A percentile compares a stretch with the other conserved stretches of the same genome.
Evolutionary conservation across 108 stramenopile genomes (phyloP).

Genomic region (Skeletonema costatum): DNA sequence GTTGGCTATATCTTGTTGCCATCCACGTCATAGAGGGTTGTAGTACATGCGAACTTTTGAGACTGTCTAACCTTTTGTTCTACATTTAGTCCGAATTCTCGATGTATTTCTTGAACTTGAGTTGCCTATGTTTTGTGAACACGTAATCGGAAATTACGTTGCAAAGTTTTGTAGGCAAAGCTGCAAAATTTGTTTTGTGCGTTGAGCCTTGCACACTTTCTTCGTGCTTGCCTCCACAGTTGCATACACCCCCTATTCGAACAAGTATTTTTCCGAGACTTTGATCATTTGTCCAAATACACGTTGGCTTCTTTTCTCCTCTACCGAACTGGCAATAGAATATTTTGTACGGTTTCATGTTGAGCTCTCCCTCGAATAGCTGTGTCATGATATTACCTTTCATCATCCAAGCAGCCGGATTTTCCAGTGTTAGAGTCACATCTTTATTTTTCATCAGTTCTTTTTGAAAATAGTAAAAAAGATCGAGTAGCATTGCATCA

Average conservation of each 20-base stretch:
- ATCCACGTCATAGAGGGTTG: too few relatives aligned
- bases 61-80: too few relatives aligned
- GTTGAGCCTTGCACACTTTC: conserved; percentile 15
- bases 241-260: conserved; percentile 24
- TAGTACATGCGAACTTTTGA: too few relatives aligned
- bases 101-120: conserved; percentile 16
- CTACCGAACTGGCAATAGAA: conserved; percentile 38
- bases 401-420: conserved; percentile 28
- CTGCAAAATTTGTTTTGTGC: conserved; percentile 23
- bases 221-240: conserved; percentile 19
- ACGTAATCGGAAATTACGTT: conserved; percentile 26
- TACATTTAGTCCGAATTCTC: too few relatives aligned
- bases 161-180: conserved; percentile 32
- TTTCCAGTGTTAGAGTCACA: conserved; percentile 30
- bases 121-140: conserved; percentile 20
- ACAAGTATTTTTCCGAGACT: conserved; percentile 23
- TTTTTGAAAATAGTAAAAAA: conserved; percentile 3
- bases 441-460: conserved; percentile 9
- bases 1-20: too few relatives aligned
- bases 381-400: conserved; percentile 29
- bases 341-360: conserved; percentile 14
- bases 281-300: conserved; percentile 31
- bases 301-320: conserved; percentile 34
- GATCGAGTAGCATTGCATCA: conserved; percentile 12
- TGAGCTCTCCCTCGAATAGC: conserved; percentile 16